Conservation (phyloP, 768 basidiomycete genomes). For the Leccinellum luteum region DNA sequence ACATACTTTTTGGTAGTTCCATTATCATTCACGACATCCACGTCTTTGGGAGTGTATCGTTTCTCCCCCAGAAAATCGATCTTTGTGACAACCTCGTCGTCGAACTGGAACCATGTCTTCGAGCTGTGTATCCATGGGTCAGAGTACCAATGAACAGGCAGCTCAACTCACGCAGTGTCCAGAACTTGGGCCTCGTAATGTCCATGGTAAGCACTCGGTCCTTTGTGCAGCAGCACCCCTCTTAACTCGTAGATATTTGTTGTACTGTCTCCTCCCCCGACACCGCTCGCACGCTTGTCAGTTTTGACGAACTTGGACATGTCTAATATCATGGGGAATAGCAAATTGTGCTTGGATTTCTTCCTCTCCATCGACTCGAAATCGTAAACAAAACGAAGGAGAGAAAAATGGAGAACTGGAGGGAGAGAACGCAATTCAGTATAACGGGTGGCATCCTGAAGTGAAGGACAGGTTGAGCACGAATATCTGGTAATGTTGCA, state of each 20-base stretch:
- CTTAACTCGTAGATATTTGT: constrained; percentile 71
- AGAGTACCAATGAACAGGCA: neutral
- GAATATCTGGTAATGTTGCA: constrained; percentile 54
- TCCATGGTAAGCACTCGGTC: constrained; percentile 87
- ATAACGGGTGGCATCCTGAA: constrained; percentile 79
- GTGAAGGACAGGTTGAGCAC: constrained; percentile 68
- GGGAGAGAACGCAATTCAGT: constrained; percentile 71
- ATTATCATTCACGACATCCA: constrained; percentile 26
- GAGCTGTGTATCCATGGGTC: constrained; percentile 39
- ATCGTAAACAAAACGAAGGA: constrained; percentile 93
- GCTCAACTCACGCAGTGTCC: constrained; percentile 55
- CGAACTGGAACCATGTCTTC: constrained; percentile 85
- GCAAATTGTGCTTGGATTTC: constrained; percentile 79
- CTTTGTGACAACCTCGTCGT: constrained; percentile 80
- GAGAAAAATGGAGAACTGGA: constrained; percentile 86
- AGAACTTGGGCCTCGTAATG: constrained; percentile 87
- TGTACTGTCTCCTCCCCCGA: constrained; percentile 13
- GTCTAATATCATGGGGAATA: constrained; percentile 72
- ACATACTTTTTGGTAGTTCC: constrained; percentile 29
- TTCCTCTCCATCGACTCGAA: constrained; percentile 72
- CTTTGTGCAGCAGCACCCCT: constrained; percentile 87
- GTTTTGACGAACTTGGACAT: constrained; percentile 62
- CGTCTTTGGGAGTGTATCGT: constrained; percentile 29
- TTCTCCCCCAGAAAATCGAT: constrained; percentile 55
- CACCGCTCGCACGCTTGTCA: constrained; percentile 25